These are phyloP conservation scores for Penicillium sp. DNA, from an alignment of 2,329 filamentous ascomycete species.

Conservation along the genomic window DNA sequence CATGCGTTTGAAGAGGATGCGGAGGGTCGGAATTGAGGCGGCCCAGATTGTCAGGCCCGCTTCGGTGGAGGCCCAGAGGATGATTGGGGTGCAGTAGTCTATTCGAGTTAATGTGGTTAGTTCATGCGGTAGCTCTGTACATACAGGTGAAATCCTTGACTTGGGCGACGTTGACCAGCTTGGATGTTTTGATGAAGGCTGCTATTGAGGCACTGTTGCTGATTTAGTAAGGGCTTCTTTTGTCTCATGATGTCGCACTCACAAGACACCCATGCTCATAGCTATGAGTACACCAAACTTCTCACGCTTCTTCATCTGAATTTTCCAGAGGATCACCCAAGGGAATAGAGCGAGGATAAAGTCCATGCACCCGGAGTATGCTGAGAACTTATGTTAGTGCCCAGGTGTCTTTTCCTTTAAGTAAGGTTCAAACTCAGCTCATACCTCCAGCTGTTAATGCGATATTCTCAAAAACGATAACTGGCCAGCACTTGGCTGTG, in stretches of 20 bases:
- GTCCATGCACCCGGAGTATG: constrained; percentile 27
- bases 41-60: constrained; percentile 30
- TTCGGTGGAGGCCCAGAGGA: constrained; percentile 30
- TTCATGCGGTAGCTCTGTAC: neutral
- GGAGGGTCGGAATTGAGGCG: constrained; percentile 28
- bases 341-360: constrained; percentile 29
- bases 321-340: constrained; percentile 25
- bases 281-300: constrained; percentile 26
- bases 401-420: too few relatives aligned
- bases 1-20: constrained; percentile 22
- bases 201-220: constrained; percentile 19
- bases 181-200: constrained; percentile 26
- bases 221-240: neutral
- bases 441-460: constrained; percentile 2
- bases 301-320: constrained; percentile 30
- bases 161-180: constrained; percentile 19
- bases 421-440: neutral
- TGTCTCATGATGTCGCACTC: neutral
- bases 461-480: neutral
- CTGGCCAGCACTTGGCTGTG: neutral
- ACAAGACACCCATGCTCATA: constrained; percentile 32
- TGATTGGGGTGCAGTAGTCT: constrained; percentile 1
- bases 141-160: constrained; percentile 21
- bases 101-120: too few relatives aligned
- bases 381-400: neutral